Evolutionary conservation across 768 basidiomycete species (phyloP), one percentile per base, ranked within the genome.

Genomic region (Saitozyma sp.): DNA sequence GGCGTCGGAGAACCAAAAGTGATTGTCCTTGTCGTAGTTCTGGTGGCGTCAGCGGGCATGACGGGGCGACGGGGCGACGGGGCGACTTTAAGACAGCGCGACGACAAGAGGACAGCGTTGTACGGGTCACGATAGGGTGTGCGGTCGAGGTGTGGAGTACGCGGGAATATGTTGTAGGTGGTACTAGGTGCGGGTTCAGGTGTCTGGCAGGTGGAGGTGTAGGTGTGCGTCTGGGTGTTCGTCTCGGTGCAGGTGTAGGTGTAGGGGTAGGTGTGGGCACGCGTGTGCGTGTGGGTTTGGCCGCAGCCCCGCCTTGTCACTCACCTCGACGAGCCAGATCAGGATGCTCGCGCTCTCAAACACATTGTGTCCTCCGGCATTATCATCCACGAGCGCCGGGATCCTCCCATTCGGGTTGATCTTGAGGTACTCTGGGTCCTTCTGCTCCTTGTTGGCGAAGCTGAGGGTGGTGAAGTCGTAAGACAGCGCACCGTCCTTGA

Each of bases 401-500:
- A 81, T 81, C 11, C 79, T 64, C 0, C 80, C 80, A 62, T 82
- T 82, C 9, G 79, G 79, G 67, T 81, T 80, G 59, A 80, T 75
- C 62, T 85, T 83, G 64, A 92, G 83, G 80, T 88, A 92, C 88
- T 88, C 91, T 0, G 84, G 84, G 73, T 89, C 86, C 81, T 92
- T 93, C 80, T 92, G 91, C n/a, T 82, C 81, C 69, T 87, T 87
- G 64, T 84, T 85, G 13, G 75, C 77, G 65, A 92, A 82, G 61
- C 85, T 80, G 67, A 93, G 83, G 0, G 52, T 40, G 42, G 65
- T 55, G 54, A 72, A 68, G 50, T 78, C 76, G 60, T 81, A 80
- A 20, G 84, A 66, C 13, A 78, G 62, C 3, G 58, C 62, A 7
- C 20, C 45, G 8, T 54, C 45, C 16, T 48, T 54, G 42, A 40